Evolutionary conservation across 2,329 filamentous ascomycete species (phyloP), one percentile per base, ranked within the genome.

Genomic region (Aureobasidium namibiae): DNA sequence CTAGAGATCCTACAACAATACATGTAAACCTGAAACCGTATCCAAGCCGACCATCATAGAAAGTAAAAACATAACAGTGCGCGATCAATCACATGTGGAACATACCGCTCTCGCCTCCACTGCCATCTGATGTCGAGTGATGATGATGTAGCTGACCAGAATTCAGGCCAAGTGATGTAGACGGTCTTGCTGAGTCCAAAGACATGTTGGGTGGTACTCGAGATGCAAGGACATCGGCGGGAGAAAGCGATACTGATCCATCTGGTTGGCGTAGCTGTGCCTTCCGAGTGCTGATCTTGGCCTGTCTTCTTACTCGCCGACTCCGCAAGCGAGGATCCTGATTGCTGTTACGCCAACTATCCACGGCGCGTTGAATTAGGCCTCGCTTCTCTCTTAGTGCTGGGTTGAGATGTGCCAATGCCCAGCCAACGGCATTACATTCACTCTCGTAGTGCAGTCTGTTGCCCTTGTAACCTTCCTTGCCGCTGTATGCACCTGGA

Each of bases 401-500:
- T 8, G 91, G 87, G 73, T 99, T 99, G 57, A 99, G 78, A 70
- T 97, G 88, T 2, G 94, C 94, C 65, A 99, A 76, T 13, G 92
- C 92, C 94, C 94, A 99, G n/a, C 94, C 94, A n/a, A 99, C 94
- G 0, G 91, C 90, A 76, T 99, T 99, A 81, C 94, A 99, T 76
- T 99, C 94, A 16, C 90, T 96, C 78, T 99, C 94, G 74, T 99
- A 99, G 66, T 94, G 89, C 65, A 96, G 78, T 16, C 94, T 87
- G 73, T 99, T 99, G 62, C 94, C 94, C 61, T 92, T 88, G 78
- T 99, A 99, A 71, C 95, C 88, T 61, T 97, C 92, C 75, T 97
- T 97, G 65, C 85, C 84, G 73, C 91, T 95, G 78, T 92, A 96
- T 4, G 94, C 94, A 61, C 94, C 85, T 3, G 94, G 94, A 70